Percentiles rank a stretch among this genome's conserved stretches.
Evolutionary conservation across 768 basidiomycete species (phyloP).

Genomic region (Lactarius hengduanensis): DNA sequence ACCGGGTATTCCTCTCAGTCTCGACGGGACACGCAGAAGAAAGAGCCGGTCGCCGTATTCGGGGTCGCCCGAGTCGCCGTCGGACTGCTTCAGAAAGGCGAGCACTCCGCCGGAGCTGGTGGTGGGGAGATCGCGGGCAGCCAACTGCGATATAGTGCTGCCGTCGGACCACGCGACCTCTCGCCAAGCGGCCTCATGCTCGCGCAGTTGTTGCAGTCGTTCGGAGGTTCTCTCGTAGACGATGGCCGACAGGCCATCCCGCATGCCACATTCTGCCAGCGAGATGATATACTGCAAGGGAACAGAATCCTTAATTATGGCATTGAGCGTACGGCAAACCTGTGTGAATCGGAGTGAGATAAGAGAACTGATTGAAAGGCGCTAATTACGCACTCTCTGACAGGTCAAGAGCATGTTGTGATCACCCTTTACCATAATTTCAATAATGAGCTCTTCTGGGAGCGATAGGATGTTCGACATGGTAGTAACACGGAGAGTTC

Average conservation of each 20-base stretch:
- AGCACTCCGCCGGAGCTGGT: slow-evolving; percentile 23
- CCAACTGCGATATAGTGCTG: slow-evolving; percentile 7
- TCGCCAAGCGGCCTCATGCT: slow-evolving; percentile 23
- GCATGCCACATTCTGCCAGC: slow-evolving; percentile 21
- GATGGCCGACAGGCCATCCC: not conserved
- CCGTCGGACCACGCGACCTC: slow-evolving; percentile 22
- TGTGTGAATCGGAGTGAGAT: not conserved
- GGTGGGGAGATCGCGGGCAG: slow-evolving; percentile 11
- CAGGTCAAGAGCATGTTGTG: slow-evolving; percentile 15
- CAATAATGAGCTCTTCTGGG: slow-evolving; percentile 22
- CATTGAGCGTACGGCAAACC: slow-evolving; percentile 18
- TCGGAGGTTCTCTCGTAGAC: slow-evolving; percentile 9
- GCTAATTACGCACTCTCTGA: slow-evolving; percentile 5
- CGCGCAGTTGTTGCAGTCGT: slow-evolving; percentile 12
- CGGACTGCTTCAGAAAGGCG: slow-evolving; percentile 16
- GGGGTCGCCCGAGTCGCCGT: not conserved
- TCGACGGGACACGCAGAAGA: slow-evolving; percentile 19
- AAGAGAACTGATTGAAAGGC: not conserved
- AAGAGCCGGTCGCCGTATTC: slow-evolving; percentile 8
- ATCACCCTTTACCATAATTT: slow-evolving; percentile 17
- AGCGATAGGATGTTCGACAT: slow-evolving; percentile 21
- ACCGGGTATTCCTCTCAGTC: slow-evolving; percentile 20
- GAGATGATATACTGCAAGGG: slow-evolving; percentile 19
- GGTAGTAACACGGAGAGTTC: not conserved
- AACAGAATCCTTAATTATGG: slow-evolving; percentile 17